phyloP scores from a whole-genome alignment of 2,329 filamentous ascomycete species.

The Penicillium sp. region DNA sequence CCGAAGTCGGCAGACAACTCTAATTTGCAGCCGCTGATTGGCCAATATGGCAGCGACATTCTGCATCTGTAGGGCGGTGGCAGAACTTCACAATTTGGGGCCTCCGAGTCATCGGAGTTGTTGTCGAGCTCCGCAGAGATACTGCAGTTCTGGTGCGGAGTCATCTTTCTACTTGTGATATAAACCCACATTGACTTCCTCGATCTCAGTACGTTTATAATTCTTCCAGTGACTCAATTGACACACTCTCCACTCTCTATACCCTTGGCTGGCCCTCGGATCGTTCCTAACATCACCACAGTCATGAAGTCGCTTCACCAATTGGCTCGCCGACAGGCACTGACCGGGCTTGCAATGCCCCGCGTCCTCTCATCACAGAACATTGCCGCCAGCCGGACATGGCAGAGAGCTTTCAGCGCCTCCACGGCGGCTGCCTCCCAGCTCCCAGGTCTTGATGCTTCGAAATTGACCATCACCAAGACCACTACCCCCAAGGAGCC shows the following conservation, averaged over 20 bases:
- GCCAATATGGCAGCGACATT: not conserved
- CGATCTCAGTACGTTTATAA: not conserved
- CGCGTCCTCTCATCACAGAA: conserved; percentile 27
- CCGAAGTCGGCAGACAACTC: conserved; percentile 23
- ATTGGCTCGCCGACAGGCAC: conserved; percentile 35
- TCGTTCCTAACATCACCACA: conserved; percentile 5
- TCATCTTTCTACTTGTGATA: conserved; percentile 21
- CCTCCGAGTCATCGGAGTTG: conserved; percentile 28
- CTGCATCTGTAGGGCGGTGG: conserved; percentile 17
- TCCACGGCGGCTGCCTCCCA: conserved; percentile 33
- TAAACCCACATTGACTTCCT: conserved; percentile 20
- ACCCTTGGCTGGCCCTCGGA: conserved; percentile 4
- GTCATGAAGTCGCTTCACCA: conserved; percentile 39
- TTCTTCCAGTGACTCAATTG: conserved; percentile 8
- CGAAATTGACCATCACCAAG: conserved; percentile 71
- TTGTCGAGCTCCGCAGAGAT: conserved; percentile 26
- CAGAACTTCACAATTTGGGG: conserved; percentile 5
- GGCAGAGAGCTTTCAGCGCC: conserved; percentile 51
- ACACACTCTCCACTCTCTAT: not conserved
- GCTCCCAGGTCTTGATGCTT: conserved; percentile 70
- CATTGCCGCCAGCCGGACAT: conserved; percentile 39
- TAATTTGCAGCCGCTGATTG: conserved; percentile 12
- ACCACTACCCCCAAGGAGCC: conserved; percentile 74
- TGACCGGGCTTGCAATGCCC: conserved; percentile 27
- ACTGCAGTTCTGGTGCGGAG: conserved; percentile 19